phyloP scores from a whole-genome alignment of 2,329 filamentous ascomycete species.

The Rugonectria rugulosa region DNA sequence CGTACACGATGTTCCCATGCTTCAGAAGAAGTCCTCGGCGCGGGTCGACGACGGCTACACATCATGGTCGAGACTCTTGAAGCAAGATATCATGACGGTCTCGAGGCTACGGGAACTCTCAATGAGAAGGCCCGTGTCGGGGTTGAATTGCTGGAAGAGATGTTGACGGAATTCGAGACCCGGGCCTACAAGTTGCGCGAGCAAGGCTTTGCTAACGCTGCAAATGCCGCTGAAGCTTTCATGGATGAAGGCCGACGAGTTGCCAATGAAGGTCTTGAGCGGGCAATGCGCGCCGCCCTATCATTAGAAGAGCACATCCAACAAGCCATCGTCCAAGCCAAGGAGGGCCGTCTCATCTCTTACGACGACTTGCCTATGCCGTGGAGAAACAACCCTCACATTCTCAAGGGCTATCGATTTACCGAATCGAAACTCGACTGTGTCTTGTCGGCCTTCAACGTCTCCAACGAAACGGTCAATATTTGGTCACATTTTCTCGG shows the following conservation, averaged over 20 bases:
- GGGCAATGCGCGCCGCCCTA: conserved; percentile 82
- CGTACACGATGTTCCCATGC: conserved; percentile 88
- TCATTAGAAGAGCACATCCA: conserved; percentile 86
- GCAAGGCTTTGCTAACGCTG: conserved; percentile 71
- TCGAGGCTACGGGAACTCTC: conserved; percentile 84
- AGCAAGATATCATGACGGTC: conserved; percentile 82
- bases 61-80: conserved; percentile 95
- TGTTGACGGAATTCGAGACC: conserved; percentile 85
- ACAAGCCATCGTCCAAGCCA: conserved; percentile 75
- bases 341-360: conserved; percentile 81
- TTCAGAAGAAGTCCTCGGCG: conserved; percentile 88
- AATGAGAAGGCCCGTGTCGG: conserved; percentile 92
- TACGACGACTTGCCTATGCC: conserved; percentile 92
- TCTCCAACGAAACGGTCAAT: conserved; percentile 95
- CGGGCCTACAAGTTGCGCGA: conserved; percentile 82
- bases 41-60: conserved; percentile 81
- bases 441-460: conserved; percentile 79
- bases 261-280: conserved; percentile 79
- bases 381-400: conserved; percentile 96
- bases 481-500: conserved; percentile 97
- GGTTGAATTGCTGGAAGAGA: conserved; percentile 83
- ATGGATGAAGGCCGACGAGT: conserved; percentile 82
- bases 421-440: conserved; percentile 90
- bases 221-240: conserved; percentile 73
- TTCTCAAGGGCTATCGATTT: conserved; percentile 91